A percentile compares a stretch with the other conserved stretches of the same genome.
Evolutionary conservation across 75 land plant species (phyloP).

Genomic region (Adiantum capillusveneris): DNA sequence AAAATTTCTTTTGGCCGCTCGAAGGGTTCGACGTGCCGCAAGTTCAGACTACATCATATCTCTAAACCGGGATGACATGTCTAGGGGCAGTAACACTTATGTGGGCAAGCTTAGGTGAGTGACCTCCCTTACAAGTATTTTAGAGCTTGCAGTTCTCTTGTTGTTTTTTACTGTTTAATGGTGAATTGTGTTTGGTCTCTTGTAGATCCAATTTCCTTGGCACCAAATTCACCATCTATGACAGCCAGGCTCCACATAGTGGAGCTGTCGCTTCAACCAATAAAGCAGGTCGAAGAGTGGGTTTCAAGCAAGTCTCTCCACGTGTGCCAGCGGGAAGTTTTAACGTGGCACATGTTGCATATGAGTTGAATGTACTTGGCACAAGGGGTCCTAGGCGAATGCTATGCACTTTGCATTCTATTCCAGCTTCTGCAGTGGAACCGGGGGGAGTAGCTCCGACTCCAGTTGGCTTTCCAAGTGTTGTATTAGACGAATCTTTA

Average conservation of each 20-base stretch:
- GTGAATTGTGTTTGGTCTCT: not conserved
- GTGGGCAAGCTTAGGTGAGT: constrained; percentile 50
- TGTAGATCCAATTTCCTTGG: constrained; percentile 66
- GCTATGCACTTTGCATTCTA: constrained; percentile 51
- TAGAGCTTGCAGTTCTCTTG: constrained; percentile 23
- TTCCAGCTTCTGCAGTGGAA: constrained; percentile 49
- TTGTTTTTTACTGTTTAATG: not conserved
- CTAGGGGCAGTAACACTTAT: constrained; percentile 49
- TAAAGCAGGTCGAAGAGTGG: constrained; percentile 40
- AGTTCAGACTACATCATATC: constrained; percentile 49
- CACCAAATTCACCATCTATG: constrained; percentile 54
- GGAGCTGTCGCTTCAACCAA: constrained; percentile 23
- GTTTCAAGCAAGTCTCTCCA: constrained; percentile 48
- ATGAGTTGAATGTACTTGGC: constrained; percentile 59
- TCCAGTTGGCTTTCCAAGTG: not conserved
- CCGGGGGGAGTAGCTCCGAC: constrained; percentile 32
- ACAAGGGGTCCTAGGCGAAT: constrained; percentile 56
- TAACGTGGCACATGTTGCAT: constrained; percentile 44
- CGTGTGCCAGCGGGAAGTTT: constrained; percentile 49
- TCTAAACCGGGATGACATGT: constrained; percentile 43
- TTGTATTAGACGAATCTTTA: not conserved
- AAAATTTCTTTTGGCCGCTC: constrained; percentile 63
- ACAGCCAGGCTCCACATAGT: constrained; percentile 48
- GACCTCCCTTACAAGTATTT: not conserved
- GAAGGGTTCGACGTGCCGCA: constrained; percentile 40